phyloP scores from a whole-genome alignment of 2,329 filamentous ascomycete species.

The Fusarium graminum region DNA sequence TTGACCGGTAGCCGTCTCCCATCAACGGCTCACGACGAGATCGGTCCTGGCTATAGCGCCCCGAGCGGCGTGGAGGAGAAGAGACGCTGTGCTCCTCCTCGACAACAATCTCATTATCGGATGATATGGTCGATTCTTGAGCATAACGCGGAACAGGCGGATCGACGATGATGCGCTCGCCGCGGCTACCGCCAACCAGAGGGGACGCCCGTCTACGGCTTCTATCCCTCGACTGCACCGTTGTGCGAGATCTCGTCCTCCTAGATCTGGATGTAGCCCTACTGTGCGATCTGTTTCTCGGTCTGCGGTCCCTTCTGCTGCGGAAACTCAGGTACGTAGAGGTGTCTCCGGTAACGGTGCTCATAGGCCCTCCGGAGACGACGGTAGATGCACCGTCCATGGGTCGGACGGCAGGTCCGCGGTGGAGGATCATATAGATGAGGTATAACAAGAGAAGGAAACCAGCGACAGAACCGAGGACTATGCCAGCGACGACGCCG shows the following conservation, averaged over 20 bases:
- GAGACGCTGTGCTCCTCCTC: constrained; percentile 53
- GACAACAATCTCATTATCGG: constrained; percentile 57
- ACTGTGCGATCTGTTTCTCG: constrained; percentile 27
- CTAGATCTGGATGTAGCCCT: constrained; percentile 36
- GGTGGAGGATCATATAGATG: constrained; percentile 63
- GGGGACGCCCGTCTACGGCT: constrained; percentile 40
- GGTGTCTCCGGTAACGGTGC: constrained; percentile 39
- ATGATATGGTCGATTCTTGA: constrained; percentile 45
- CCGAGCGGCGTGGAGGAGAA: constrained; percentile 42
- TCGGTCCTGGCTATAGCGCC: constrained; percentile 44
- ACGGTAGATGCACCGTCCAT: constrained; percentile 39
- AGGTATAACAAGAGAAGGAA: constrained; percentile 67
- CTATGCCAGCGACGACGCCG: constrained; percentile 59
- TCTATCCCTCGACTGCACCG: constrained; percentile 35
- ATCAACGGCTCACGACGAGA: constrained; percentile 46
- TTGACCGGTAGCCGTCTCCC: constrained; percentile 34
- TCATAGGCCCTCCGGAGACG: constrained; percentile 34
- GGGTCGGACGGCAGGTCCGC: constrained; percentile 53
- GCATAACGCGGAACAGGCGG: constrained; percentile 50
- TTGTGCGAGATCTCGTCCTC: constrained; percentile 44
- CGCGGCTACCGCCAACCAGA: constrained; percentile 33
- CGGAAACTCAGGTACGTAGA: constrained; percentile 44
- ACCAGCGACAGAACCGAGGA: constrained; percentile 61
- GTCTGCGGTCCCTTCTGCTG: constrained; percentile 38
- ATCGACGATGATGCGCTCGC: constrained; percentile 48